Evolutionary conservation across 1,139 yeast genomes (phyloP), one percentile per base, ranked within the genome.

Genomic region (Pichia kudriavzevii): DNA sequence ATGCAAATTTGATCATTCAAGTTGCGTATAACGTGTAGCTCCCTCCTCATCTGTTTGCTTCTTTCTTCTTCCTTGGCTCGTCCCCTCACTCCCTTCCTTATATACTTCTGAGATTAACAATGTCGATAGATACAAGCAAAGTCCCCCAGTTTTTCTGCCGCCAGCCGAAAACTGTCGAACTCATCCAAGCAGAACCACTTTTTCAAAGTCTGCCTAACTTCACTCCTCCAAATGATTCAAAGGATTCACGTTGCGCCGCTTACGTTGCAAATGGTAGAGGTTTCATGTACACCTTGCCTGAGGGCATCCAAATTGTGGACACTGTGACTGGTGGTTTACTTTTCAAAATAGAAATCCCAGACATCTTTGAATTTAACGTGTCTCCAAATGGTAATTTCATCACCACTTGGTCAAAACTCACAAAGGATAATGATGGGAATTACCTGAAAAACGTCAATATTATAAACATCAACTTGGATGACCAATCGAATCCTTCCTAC

Each of bases 381-480:
- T 84, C 95, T 10, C 95, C 96, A 9, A 67, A 75, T 37, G 97
- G 96, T n/a, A 74, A 78, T 30, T 88, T 67, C 55, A 61, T 91
- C 45, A 75, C 87, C 48, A 75, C 94, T 32, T 93, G 97, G 96
- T 87, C 88, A 50, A 83, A 88, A 52, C 95, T 97, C 10, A 57
- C 75, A 45, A 67, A 75, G 62, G 34, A 38, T 29, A 78, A 74
- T 52, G 61, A 71, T 53, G 87, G 88, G 22, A 78, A 81, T 51
- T 79, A 78, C 74, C 64, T 60, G 37, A 76, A 84, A 45, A 88
- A 88, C 59, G 83, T 88, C 47, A 75, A 77, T 52, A 70, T 91
- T 40, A 85, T 82, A 73, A 45, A 43, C 17, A 30, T 56, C 8
- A 7, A 26, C 11, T 6, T 26, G 7, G 18, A 26, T 17, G 44